Conservation (phyloP, 2,329 filamentous ascomycete species). For the Calonectria pauciramosa region DNA sequence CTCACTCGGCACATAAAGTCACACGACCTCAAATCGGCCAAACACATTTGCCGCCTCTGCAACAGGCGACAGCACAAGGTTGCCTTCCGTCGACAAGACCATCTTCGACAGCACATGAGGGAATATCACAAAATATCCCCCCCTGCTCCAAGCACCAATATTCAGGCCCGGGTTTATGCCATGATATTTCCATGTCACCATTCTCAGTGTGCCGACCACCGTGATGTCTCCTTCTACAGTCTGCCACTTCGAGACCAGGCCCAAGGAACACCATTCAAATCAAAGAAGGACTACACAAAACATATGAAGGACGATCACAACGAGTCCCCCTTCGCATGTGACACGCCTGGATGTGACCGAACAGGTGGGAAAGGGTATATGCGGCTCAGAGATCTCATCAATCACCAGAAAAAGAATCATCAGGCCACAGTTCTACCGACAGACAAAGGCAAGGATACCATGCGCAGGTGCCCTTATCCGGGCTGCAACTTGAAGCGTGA, state of each 20-base stretch:
- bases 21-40: neutral
- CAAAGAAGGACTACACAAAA: neutral
- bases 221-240: neutral
- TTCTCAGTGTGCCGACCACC: neutral
- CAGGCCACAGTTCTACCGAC: neutral
- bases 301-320: neutral
- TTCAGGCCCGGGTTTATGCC: neutral
- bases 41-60: neutral
- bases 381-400: neutral
- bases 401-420: neutral
- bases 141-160: neutral
- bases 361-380: neutral
- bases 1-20: conserved; percentile 7
- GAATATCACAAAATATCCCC: neutral
- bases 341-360: neutral
- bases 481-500: neutral
- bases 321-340: neutral
- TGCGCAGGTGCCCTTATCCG: neutral
- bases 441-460: neutral
- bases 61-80: neutral
- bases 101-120: conserved; percentile 8
- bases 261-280: neutral
- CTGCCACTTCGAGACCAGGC: neutral
- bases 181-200: neutral
- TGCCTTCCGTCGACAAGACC: neutral